A percentile compares a stretch with the other conserved stretches of the same genome.
phyloP scores from a whole-genome alignment of 257 asterid genomes.

The Galeopsis tetrahit region DNA sequence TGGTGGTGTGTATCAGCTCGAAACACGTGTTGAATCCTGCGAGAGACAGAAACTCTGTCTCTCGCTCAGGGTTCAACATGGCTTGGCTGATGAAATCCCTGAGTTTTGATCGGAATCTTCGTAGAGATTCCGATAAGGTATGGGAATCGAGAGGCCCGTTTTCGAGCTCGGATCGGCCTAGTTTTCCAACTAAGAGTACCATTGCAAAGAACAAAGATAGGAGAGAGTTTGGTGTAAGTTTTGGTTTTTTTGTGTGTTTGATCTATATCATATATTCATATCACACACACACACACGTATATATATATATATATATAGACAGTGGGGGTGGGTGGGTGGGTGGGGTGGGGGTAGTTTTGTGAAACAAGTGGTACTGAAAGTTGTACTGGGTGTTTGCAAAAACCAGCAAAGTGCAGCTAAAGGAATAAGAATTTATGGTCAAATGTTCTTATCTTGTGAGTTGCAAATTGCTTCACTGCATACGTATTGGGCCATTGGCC shows the following conservation, averaged over 20 bases:
- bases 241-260: constrained; percentile 11
- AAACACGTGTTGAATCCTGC: constrained; percentile 43
- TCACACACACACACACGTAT: neutral
- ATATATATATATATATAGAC: neutral
- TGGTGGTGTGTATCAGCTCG: constrained; percentile 40
- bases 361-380: constrained; percentile 38
- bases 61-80: constrained; percentile 37
- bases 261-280: neutral
- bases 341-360: constrained; percentile 12
- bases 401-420: constrained; percentile 29
- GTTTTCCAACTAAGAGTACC: constrained; percentile 50
- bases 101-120: constrained; percentile 47
- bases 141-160: constrained; percentile 36
- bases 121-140: constrained; percentile 39
- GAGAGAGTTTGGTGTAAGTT: neutral
- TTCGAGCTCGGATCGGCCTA: constrained; percentile 43
- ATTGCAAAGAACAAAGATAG: constrained; percentile 21
- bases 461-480: constrained; percentile 22
- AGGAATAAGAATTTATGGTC: constrained; percentile 32
- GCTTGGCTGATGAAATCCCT: constrained; percentile 39
- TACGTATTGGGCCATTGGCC: constrained; percentile 16
- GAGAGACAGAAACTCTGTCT: constrained; percentile 38
- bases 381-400: constrained; percentile 27
- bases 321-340: too few species aligned
- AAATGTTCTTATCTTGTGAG: constrained; percentile 43